Conservation (phyloP, 2,329 filamentous ascomycete species). For the Westerdykella ornata region DNA sequence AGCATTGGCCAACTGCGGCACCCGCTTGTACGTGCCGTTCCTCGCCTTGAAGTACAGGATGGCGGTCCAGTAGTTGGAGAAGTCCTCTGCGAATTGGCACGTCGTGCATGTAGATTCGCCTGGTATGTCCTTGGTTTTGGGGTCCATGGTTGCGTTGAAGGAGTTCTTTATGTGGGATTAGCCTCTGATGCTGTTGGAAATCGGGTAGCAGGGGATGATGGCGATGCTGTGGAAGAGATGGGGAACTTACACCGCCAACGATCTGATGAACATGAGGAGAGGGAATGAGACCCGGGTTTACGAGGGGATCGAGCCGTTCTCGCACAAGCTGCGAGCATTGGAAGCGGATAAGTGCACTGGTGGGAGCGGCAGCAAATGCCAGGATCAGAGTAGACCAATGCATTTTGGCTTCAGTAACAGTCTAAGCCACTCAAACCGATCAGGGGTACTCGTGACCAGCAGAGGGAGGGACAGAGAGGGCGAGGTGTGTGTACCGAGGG, state of each 20-base stretch:
- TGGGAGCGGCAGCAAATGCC: conserved; percentile 5
- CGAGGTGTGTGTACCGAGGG: no score
- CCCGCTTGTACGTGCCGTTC: conserved; percentile 36
- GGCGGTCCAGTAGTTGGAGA: conserved; percentile 28
- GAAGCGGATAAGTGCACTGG: conserved; percentile 15
- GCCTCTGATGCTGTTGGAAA: no score
- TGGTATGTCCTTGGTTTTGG: conserved; percentile 11
- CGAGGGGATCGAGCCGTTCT: conserved; percentile 21
- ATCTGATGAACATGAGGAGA: conserved; percentile 22
- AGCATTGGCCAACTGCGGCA: conserved; percentile 33
- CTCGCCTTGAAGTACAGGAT: conserved; percentile 22
- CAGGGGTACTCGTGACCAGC: no score
- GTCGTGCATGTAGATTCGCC: conserved; percentile 15
- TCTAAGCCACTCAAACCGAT: no score
- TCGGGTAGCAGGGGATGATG: no score
- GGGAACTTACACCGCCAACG: neutral
- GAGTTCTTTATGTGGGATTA: conserved; percentile 5
- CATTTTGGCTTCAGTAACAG: conserved; percentile 2
- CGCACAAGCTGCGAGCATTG: conserved; percentile 23
- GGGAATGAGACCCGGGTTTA: conserved; percentile 15
- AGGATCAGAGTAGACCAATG: conserved; percentile 4
- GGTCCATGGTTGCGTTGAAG: conserved; percentile 17
- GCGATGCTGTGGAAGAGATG: neutral
- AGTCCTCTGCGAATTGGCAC: conserved; percentile 11
- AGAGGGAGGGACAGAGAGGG: no score